phyloP scores from a whole-genome alignment of 257 asterid genomes.

The Schizonepeta tenuifolia region DNA sequence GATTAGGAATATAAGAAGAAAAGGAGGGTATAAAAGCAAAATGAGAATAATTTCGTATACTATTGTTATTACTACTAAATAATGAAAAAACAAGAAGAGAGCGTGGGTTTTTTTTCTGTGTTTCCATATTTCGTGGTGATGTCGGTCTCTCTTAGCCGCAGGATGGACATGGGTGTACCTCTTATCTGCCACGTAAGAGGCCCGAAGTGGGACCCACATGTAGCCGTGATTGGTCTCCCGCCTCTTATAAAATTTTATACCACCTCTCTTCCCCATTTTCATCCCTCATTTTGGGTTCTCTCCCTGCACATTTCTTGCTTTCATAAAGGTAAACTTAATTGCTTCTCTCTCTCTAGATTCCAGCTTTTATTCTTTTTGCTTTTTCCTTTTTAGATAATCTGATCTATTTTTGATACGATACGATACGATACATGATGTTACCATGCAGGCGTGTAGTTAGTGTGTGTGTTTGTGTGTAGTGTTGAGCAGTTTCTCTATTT shows the following conservation, averaged over 20 bases:
- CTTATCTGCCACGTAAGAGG: constrained; percentile 81
- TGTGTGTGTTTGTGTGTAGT: neutral
- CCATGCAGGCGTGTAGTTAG: constrained; percentile 27
- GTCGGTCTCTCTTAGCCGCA: constrained; percentile 47
- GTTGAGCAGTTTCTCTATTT: neutral
- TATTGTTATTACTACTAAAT: neutral
- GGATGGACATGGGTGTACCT: constrained; percentile 34
- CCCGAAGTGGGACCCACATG: constrained; percentile 46
- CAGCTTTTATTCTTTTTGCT: neutral
- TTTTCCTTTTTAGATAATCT: neutral
- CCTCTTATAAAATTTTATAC: constrained; percentile 60
- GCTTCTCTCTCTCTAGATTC: constrained; percentile 2
- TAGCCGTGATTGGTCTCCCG: constrained; percentile 62
- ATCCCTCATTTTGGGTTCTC: constrained; percentile 21
- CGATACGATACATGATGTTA: neutral
- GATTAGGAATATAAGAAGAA: neutral
- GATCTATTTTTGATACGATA: neutral
- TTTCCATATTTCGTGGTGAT: constrained; percentile 21
- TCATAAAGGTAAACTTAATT: constrained; percentile 19
- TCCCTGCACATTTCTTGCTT: constrained; percentile 19
- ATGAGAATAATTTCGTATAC: neutral
- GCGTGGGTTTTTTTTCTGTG: constrained; percentile 6
- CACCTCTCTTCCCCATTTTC: constrained; percentile 42
- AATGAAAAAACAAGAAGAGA: neutral
- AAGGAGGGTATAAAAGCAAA: constrained; percentile 27